phyloP scores from a whole-genome alignment of 2,329 filamentous ascomycete genomes.

The Trichothecium roseum region DNA sequence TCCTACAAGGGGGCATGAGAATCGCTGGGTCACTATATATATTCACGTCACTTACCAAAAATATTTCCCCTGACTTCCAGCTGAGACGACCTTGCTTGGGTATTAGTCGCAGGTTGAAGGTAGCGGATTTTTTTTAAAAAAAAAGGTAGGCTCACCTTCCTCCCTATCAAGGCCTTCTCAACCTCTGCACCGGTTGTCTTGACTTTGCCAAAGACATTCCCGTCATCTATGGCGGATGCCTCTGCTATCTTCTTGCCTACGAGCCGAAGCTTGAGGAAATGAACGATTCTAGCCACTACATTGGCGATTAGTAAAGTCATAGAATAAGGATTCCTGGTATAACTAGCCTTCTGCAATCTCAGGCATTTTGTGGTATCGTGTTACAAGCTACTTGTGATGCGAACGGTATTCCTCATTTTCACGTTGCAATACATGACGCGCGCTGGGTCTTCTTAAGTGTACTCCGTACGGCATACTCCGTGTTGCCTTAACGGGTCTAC shows the following conservation, averaged over 20 bases:
- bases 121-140: not conserved
- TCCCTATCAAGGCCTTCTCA: conserved; percentile 61
- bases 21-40: not conserved
- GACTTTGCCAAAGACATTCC: conserved; percentile 81
- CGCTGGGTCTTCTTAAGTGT: conserved; percentile 10
- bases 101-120: not conserved
- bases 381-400: too few species aligned
- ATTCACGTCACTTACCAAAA: conserved; percentile 54
- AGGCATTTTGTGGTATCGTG: conserved; percentile 36
- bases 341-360: conserved; percentile 49
- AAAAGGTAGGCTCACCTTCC: conserved; percentile 34
- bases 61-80: conserved; percentile 89
- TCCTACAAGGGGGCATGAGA: conserved; percentile 15
- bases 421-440: not conserved
- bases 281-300: conserved; percentile 70
- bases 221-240: conserved; percentile 66
- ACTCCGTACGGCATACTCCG: too few species aligned
- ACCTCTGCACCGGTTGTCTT: conserved; percentile 72
- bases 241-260: conserved; percentile 69
- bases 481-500: too few species aligned
- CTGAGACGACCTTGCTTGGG: conserved; percentile 38
- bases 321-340: not conserved
- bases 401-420: not conserved
- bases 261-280: conserved; percentile 74
- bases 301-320: not conserved